Conservation (phyloP, 768 basidiomycete genomes). For the Butyriboletus loyo region DNA sequence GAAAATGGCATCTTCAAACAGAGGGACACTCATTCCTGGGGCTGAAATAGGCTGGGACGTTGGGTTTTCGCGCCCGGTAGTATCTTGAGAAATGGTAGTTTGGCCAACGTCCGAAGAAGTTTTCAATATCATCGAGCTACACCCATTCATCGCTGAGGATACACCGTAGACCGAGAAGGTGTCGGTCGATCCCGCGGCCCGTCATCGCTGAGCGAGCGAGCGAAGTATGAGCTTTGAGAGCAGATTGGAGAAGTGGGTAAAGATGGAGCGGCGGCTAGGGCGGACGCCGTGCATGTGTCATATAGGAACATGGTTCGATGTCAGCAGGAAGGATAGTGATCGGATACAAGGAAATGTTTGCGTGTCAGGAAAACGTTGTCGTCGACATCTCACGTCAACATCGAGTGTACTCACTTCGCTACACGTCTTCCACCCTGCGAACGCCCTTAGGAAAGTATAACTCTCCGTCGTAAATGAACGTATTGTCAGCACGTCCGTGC, state of each 20-base stretch:
- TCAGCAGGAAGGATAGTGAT: neutral
- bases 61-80: neutral
- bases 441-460: constrained; percentile 47
- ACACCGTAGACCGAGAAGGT: constrained; percentile 79
- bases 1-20: constrained; percentile 82
- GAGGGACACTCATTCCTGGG: constrained; percentile 16
- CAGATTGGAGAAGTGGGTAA: constrained; percentile 56
- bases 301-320: neutral
- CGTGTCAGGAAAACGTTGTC: constrained; percentile 1
- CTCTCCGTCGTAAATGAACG: constrained; percentile 72
- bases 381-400: neutral
- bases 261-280: constrained; percentile 24
- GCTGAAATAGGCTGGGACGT: neutral
- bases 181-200: constrained; percentile 85
- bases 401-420: constrained; percentile 11
- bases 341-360: constrained; percentile 2
- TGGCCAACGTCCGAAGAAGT: neutral
- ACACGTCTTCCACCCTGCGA: constrained; percentile 13
- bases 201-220: constrained; percentile 76
- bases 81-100: constrained; percentile 5
- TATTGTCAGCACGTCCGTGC: constrained; percentile 86
- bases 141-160: constrained; percentile 45
- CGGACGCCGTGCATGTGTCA: neutral
- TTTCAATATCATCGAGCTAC: constrained; percentile 22
- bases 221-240: constrained; percentile 65